Conservation (phyloP, 169 alveolate species). For the Cryptosporidium viatorum region DNA sequence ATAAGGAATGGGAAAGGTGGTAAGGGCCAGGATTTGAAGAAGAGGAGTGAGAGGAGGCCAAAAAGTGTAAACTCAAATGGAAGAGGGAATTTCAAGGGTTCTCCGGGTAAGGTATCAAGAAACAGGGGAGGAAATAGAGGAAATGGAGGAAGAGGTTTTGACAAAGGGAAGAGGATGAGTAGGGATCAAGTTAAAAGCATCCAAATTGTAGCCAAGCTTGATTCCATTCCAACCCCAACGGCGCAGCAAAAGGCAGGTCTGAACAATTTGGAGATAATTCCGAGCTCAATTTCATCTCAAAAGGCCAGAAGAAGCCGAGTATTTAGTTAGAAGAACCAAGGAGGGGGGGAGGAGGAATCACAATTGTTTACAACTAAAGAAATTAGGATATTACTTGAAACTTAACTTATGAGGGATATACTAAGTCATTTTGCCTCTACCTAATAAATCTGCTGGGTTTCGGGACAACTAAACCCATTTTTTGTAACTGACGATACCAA, state of each 20-base stretch:
- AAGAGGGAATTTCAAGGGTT: slow-evolving; percentile 1
- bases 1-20: neutral
- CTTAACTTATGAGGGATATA: neutral
- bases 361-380: neutral
- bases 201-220: slow-evolving; percentile 60
- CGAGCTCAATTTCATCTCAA: slow-evolving; percentile 52
- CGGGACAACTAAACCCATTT: slow-evolving; percentile 47
- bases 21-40: neutral
- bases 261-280: slow-evolving; percentile 22
- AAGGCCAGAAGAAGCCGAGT: slow-evolving; percentile 17
- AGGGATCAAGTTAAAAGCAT: slow-evolving; percentile 37
- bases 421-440: slow-evolving; percentile 1
- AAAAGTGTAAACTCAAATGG: neutral
- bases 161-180: neutral
- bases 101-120: neutral
- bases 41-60: neutral
- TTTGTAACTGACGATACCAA: slow-evolving; percentile 52
- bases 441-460: slow-evolving; percentile 13
- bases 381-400: neutral
- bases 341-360: neutral
- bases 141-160: slow-evolving; percentile 13
- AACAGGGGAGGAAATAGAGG: neutral
- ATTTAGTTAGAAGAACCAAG: neutral
- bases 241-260: slow-evolving; percentile 69
- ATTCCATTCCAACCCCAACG: slow-evolving; percentile 47